Evolutionary conservation across 2,329 filamentous ascomycete genomes (phyloP), one percentile per base, ranked within the genome.

Genomic region (Leptoxyphium fumago): DNA sequence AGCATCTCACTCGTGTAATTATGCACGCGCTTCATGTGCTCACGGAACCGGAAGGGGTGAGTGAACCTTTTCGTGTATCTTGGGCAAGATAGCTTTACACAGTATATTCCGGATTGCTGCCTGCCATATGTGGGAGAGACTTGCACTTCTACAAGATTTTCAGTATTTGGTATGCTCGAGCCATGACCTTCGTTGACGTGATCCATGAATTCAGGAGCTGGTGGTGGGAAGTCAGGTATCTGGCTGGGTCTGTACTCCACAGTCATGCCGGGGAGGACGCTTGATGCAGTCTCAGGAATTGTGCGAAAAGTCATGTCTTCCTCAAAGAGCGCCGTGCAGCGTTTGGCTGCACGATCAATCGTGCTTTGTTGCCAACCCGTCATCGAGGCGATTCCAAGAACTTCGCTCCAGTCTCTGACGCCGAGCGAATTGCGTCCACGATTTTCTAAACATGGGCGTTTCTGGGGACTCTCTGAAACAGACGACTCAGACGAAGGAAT

Each of bases 321-420:
- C 0, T 72, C 74, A 53, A 95, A 94, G 0, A 94, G 66, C 39
- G 74, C 67, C 2, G 82, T 76, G 55, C 88, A 96, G 41, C 89
- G 74, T 55, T 78, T 71, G 2, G 82, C 74, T 0, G 86, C 75
- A 28, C 84, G 75, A 43, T 78, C 73, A 10, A 95, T 63, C 1
- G 78, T 81, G 1, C 66, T 61, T 0, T 69, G 61, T 1, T 82
- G 67, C 62, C 87, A 88, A 0, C 83, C 85, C 2, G 75, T 75
- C 41, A 93, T 64, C 0, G 84, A 74, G 2, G 89, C 89, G 1
- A 86, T 71, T 0, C 84, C 84, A 26, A 95, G 64, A 1, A 95
- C 74, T 51, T 94, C 84, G 51, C 78, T 82, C 89, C 89, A 96
- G 64, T 93, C 83, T 17, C 83, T 74, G 10, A 77, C 65, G 11